Percentiles rank a stretch among this genome's conserved stretches.
phyloP scores from a whole-genome alignment of 345 rosid genomes.

The Pistacia atlantica region DNA sequence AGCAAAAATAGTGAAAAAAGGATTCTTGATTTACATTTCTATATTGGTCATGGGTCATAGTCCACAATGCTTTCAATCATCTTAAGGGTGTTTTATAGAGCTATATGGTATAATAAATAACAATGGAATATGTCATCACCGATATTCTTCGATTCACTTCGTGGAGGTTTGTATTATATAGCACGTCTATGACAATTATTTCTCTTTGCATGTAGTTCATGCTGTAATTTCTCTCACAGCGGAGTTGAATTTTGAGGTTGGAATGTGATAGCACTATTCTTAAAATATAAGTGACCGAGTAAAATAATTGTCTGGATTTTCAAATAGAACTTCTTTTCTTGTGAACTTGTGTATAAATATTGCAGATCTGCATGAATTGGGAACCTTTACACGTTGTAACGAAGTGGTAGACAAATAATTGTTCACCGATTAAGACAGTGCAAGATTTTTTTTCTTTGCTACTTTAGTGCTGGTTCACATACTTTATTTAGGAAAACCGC shows the following conservation, averaged over 20 bases:
- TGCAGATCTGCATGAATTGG: background rate
- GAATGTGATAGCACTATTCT: background rate
- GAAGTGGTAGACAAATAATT: background rate
- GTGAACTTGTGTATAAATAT: too few relatives aligned
- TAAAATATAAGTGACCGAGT: background rate
- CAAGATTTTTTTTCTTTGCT: background rate
- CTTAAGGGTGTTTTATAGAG: background rate
- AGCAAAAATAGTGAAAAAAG: background rate
- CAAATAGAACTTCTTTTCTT: too few relatives aligned
- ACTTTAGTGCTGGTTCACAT: background rate
- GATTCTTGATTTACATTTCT: background rate
- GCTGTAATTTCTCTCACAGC: conserved; percentile 1
- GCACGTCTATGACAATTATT: background rate
- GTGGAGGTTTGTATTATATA: background rate
- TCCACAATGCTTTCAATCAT: background rate
- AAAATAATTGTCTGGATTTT: background rate
- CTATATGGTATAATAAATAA: background rate
- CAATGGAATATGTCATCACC: background rate
- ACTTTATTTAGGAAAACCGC: conserved; percentile 1
- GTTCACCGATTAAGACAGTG: background rate
- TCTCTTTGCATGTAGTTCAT: background rate
- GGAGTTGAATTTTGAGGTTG: background rate
- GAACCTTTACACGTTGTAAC: background rate
- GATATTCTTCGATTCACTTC: background rate
- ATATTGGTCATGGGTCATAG: too few relatives aligned